Evolutionary conservation across 1,284 basidiomycete genomes (phyloP), one percentile per base, ranked within the genome.

Genomic region (Ustilago hordei): DNA sequence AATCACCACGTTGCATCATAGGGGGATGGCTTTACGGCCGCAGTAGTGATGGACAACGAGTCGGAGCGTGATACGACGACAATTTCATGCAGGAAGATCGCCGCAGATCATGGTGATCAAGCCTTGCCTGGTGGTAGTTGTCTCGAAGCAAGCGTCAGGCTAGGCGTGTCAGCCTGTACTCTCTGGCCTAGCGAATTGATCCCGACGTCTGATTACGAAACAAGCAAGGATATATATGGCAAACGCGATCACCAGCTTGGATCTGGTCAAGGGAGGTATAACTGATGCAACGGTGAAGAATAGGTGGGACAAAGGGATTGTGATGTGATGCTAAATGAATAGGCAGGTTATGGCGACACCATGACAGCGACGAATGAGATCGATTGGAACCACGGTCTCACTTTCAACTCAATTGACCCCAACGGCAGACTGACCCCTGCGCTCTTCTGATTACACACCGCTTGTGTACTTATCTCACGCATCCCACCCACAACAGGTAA

Each of bases 401-500:
- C 23, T 7, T 31, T 9, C 15, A 19, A 11, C 23, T 28, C 47
- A 48, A 31, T 32, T 5, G n/a, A 45, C 3, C n/a, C n/a, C 23
- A 19, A 31, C 48, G 15, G 28, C 23, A 50, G 28, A 32, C 48
- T 50, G 28, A 50, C 48, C 48, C 28, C 13, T 34, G 23, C 48
- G 48, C 48, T 50, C 13, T 17, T 41, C 13, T 45, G 7, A 8
- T 3, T 45, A 45, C 43, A 9, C n/a, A 19, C n/a, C 11, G 8
- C 43, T 45, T 19, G 43, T 45, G 43, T 45, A 45, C 4, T 28
- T 28, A 28, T 28, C 41, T 31, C 17, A 23, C 13, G 6, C 41
- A 17, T 41, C 56, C 36, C 23, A 32, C 15, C 19, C 4, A 12
- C 41, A 57, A 86, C 85, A 64, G 85, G 85, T 62, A 86, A 86